Conservation (phyloP, 805 yeast species). For the Ogataea corticis region DNA sequence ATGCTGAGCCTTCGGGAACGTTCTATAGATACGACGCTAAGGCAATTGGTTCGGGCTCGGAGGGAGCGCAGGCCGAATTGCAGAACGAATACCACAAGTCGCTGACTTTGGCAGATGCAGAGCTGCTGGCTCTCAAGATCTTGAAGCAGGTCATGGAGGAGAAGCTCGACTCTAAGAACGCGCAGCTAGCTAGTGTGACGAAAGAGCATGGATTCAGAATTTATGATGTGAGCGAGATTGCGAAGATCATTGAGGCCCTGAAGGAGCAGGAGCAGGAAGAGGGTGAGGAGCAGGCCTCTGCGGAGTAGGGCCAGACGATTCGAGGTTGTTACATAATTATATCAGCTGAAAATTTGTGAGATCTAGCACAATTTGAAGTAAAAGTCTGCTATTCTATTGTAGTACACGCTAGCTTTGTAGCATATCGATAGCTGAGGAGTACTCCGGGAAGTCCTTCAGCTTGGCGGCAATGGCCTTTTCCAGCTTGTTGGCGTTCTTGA, state of each 20-base stretch:
- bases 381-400: not conserved
- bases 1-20: slow-evolving; percentile 99
- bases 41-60: slow-evolving; percentile 98
- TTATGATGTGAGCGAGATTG: slow-evolving; percentile 80
- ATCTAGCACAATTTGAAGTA: too few species aligned
- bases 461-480: slow-evolving; percentile 85
- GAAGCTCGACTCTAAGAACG: slow-evolving; percentile 90
- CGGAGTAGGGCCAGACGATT: too few species aligned
- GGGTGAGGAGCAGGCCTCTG: not conserved
- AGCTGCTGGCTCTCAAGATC: slow-evolving; percentile 80
- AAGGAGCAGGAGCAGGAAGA: slow-evolving; percentile 63
- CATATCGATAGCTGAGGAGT: slow-evolving; percentile 74
- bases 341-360: too few species aligned
- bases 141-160: slow-evolving; percentile 99
- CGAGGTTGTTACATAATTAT: too few species aligned
- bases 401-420: slow-evolving; percentile 16
- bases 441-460: slow-evolving; percentile 89
- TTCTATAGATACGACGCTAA: slow-evolving; percentile 97
- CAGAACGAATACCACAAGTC: slow-evolving; percentile 96
- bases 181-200: slow-evolving; percentile 93
- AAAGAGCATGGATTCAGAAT: slow-evolving; percentile 81
- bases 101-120: slow-evolving; percentile 89
- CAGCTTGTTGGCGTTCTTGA: slow-evolving; percentile 88
- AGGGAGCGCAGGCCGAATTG: slow-evolving; percentile 97
- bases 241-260: slow-evolving; percentile 72